Percentiles rank a stretch among this genome's conserved stretches.
phyloP scores from a whole-genome alignment of 768 basidiomycete genomes.

The Podaxis sp. region DNA sequence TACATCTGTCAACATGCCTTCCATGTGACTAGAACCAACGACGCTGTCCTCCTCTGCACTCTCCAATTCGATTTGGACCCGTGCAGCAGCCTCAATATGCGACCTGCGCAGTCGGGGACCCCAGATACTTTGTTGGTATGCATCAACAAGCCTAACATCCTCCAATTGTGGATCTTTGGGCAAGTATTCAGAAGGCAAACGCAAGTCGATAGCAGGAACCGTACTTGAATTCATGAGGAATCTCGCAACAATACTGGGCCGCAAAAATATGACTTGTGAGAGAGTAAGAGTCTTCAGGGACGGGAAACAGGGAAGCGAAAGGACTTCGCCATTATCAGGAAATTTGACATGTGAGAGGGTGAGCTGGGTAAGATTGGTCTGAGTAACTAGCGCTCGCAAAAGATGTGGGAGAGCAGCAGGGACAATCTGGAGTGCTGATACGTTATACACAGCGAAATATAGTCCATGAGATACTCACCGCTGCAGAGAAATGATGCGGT shows the following conservation, averaged over 20 bases:
- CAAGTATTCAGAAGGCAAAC: background rate
- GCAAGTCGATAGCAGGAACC: background rate
- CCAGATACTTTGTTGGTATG: conserved; percentile 58
- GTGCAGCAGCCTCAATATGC: conserved; percentile 42
- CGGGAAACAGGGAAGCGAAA: conserved; percentile 30
- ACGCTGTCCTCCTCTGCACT: background rate
- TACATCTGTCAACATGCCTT: conserved; percentile 15
- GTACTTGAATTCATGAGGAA: conserved; percentile 20
- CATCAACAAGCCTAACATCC: conserved; percentile 46
- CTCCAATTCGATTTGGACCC: background rate
- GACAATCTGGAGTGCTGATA: conserved; percentile 34
- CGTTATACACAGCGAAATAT: background rate
- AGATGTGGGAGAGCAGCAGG: conserved; percentile 35
- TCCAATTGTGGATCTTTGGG: conserved; percentile 25
- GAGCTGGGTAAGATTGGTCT: conserved; percentile 44
- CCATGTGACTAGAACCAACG: background rate
- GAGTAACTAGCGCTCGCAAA: conserved; percentile 38
- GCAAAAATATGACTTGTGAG: conserved; percentile 48
- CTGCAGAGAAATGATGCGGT: conserved; percentile 60
- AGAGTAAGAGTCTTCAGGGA: conserved; percentile 42
- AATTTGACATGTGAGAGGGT: conserved; percentile 42
- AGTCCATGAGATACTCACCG: conserved; percentile 36
- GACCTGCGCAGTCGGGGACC: conserved; percentile 47
- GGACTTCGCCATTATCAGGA: conserved; percentile 14
- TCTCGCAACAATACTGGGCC: conserved; percentile 35